phyloP scores from a whole-genome alignment of 805 yeast genomes.

The Vanderwaltozyma tropicalis region DNA sequence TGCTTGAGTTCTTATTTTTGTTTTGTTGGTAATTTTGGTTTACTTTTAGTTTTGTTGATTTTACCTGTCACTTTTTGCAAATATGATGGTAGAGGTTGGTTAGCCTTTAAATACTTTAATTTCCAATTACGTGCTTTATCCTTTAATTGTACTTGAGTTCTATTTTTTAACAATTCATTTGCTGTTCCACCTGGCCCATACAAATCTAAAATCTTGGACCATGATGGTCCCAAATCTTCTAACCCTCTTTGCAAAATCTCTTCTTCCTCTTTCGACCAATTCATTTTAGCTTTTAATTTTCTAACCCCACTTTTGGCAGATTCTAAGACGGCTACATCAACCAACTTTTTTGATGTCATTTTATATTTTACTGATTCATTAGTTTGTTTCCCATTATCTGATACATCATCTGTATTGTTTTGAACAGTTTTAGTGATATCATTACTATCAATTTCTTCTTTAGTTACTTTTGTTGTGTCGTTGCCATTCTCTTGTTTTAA shows the following conservation, averaged over 20 bases:
- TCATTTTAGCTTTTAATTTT: conserved; percentile 25
- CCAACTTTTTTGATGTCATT: conserved; percentile 5
- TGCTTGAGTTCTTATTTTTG: background rate
- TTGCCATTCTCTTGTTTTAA: background rate
- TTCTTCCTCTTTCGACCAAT: conserved; percentile 85
- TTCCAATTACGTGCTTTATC: conserved; percentile 97
- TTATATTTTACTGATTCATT: background rate
- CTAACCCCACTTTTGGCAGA: conserved; percentile 14
- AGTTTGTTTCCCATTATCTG: background rate
- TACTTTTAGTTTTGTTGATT: conserved; percentile 38
- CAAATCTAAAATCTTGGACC: conserved; percentile 85
- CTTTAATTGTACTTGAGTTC: conserved; percentile 86
- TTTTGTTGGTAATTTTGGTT: conserved; percentile 21
- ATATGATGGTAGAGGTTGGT: conserved; percentile 69
- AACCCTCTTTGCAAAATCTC: conserved; percentile 72
- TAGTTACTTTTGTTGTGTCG: no score
- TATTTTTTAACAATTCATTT: conserved; percentile 71
- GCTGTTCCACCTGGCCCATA: conserved; percentile 90
- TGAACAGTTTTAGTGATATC: no score
- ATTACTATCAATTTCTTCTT: background rate
- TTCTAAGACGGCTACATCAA: conserved; percentile 19
- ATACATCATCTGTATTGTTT: background rate
- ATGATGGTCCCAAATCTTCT: conserved; percentile 75
- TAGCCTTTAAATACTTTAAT: conserved; percentile 67
- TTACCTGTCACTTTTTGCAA: conserved; percentile 83